Base-by-base conservation (phyloP, 2,329 filamentous ascomycete species). In the Exophiala alcalophila region DNA sequence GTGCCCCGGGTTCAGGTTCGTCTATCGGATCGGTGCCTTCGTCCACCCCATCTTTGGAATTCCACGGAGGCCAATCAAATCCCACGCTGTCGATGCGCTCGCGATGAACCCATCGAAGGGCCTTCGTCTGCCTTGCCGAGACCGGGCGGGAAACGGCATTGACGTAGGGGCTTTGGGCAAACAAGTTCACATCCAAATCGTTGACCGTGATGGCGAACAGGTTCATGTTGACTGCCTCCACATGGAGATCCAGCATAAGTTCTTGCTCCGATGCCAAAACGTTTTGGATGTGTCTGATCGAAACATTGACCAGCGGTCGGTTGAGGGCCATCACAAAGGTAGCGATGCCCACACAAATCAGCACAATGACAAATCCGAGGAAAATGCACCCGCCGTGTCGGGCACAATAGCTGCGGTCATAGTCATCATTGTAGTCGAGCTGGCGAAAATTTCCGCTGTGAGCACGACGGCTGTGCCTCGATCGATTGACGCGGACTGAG, bases 241-340 rank as follows among this genome's bases (percentile, higher is more conserved):
- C 87, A 14, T 86, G 80, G 34, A 98, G 69, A 63, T 98, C 91
- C 58, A 97, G 78, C 80, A 98, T 95, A 28, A 98, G 76, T 62
- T 97, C 90, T 63, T 95, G 87, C 63, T 95, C 87, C 57, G 87
- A 95, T 2, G 90, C 90, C 34, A 97, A 77, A 16, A 98, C 88
- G 54, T 95, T 94, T 57, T 84, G 80, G 54, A 98, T 88, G 51
- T 83, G 82, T 41, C 84, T 72, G 30, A 97, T 79, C 52, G 84
- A 74, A 45, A 97, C 85, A 52, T 86, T 80, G 18, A 80, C 77
- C 33, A 98, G 76, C 5, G 90, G 86, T 59, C 94, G 89, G 20
- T 90, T 94, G 14, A 90, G 91, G 31, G 89, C 86, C 65, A 96
- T 84, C 65, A 96, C 81, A 63, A 97, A 92, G 15, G 84, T 86